Percentiles rank a stretch among this genome's conserved stretches.
Evolutionary conservation across 768 basidiomycete species (phyloP).

Genomic region (Termitomyces sp.): DNA sequence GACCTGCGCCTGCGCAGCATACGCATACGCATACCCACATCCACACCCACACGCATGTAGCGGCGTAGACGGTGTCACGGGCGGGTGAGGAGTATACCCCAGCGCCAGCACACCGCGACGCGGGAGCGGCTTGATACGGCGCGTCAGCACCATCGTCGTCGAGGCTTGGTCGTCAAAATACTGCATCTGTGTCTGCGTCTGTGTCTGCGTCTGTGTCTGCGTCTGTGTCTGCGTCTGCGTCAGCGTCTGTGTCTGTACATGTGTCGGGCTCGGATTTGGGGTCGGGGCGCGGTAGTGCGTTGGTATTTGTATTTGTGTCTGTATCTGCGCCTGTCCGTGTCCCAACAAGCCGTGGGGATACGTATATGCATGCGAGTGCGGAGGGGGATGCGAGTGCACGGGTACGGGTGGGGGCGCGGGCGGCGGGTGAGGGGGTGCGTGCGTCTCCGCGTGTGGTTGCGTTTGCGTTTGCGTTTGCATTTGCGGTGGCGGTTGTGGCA

Average conservation of each 20-base stretch:
- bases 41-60: no score
- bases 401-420: background rate
- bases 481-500: background rate
- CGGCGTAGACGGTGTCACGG: slow-evolving; percentile 13
- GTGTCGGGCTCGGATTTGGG: no score
- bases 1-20: no score
- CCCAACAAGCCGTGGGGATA: no score
- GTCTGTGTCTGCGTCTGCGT: background rate
- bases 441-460: background rate
- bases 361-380: background rate
- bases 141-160: slow-evolving; percentile 41
- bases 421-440: background rate
- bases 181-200: background rate
- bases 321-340: background rate
- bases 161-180: slow-evolving; percentile 18
- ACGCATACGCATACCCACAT: background rate
- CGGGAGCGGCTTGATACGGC: slow-evolving; percentile 57
- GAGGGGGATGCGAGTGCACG: background rate
- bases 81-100: no score
- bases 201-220: background rate
- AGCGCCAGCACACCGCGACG: slow-evolving; percentile 33
- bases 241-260: background rate
- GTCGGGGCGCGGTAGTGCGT: slow-evolving; percentile 17
- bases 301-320: background rate
- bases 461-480: background rate